These are phyloP conservation scores for Boletus fagicola DNA, from an alignment of 768 basidiomycete species.

Conservation along the genomic window DNA sequence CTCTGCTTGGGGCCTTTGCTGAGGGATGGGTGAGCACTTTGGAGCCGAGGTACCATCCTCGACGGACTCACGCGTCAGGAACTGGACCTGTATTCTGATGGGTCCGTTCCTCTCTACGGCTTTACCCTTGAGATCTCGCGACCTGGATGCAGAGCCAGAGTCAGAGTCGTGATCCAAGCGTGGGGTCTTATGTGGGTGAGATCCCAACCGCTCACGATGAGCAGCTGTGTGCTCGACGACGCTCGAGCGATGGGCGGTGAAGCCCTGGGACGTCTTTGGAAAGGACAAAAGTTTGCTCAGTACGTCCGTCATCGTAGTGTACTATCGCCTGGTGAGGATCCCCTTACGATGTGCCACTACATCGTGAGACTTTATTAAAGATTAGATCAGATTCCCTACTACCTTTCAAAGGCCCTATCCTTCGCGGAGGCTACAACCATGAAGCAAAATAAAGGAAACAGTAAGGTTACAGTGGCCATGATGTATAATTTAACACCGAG, in stretches of 20 bases:
- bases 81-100: conserved; percentile 47
- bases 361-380: background rate
- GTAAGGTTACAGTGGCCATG: background rate
- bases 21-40: background rate
- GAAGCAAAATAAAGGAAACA: background rate
- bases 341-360: background rate
- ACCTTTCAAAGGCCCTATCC: no score
- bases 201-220: conserved; percentile 44
- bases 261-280: conserved; percentile 51
- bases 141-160: conserved; percentile 63
- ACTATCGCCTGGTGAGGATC: background rate
- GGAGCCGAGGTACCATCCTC: background rate
- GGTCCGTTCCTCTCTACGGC: conserved; percentile 34
- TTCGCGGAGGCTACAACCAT: background rate
- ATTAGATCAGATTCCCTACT: background rate
- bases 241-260: conserved; percentile 43
- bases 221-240: conserved; percentile 33
- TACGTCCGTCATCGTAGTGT: conserved; percentile 36
- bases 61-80: conserved; percentile 37
- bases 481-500: background rate
- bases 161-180: conserved; percentile 67
- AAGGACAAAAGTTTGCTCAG: conserved; percentile 41
- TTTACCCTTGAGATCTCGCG: conserved; percentile 33
- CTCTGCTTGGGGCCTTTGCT: conserved; percentile 14
- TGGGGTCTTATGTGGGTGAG: conserved; percentile 66